phyloP scores from a whole-genome alignment of 345 rosid genomes.

The Ricinus communis region DNA sequence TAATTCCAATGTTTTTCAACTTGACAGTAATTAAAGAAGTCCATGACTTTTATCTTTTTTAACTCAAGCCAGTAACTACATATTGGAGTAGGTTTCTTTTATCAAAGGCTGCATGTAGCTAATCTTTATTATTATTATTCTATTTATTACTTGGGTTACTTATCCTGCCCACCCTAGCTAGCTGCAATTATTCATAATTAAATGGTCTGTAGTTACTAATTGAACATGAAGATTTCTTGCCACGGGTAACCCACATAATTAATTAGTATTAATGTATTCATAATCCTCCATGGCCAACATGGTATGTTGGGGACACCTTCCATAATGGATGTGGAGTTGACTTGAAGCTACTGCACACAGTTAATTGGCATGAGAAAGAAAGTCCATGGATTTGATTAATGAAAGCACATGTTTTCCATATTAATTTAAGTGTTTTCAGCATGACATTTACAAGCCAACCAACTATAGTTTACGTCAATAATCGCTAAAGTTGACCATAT shows the following conservation, averaged over 20 bases:
- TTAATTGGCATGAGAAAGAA: background rate
- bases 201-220: background rate
- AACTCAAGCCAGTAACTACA: background rate
- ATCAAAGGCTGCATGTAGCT: no score
- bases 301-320: background rate
- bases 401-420: background rate
- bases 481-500: background rate
- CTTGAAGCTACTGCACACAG: background rate
- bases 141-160: background rate
- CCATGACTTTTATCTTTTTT: background rate
- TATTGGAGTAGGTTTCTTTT: no score
- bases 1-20: background rate
- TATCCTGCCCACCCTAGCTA: background rate
- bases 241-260: background rate
- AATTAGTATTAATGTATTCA: background rate
- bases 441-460: conserved; percentile 10
- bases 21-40: background rate
- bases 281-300: background rate
- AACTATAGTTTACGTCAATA: background rate
- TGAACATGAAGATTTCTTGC: conserved; percentile 3
- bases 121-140: no score
- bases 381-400: background rate
- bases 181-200: background rate
- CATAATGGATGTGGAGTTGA: conserved; percentile 5
- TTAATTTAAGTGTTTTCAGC: background rate